phyloP scores from a whole-genome alignment of 805 yeast species.

The Wickerhamomyces kurtzmanii region DNA sequence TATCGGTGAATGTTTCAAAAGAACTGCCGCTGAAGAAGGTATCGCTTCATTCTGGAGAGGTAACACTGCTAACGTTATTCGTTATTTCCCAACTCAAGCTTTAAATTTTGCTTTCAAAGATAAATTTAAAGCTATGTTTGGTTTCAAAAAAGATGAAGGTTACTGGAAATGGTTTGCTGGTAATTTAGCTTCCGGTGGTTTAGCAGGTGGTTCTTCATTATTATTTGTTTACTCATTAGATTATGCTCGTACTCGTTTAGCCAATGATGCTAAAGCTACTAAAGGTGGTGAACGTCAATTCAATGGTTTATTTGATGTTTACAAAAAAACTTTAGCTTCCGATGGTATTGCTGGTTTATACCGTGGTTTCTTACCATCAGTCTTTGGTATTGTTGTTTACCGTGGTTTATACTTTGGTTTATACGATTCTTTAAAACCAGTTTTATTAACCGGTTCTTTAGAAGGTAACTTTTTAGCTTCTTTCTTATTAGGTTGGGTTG shows the following conservation, averaged over 20 bases:
- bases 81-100: conserved; percentile 99
- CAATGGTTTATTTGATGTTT: conserved; percentile 95
- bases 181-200: conserved; percentile 98
- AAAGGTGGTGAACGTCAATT: conserved; percentile 83
- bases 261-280: conserved; percentile 92
- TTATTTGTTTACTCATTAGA: conserved; percentile 93
- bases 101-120: conserved; percentile 98
- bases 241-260: conserved; percentile 98
- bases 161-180: conserved; percentile 94
- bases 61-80: conserved; percentile 97
- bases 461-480: conserved; percentile 94
- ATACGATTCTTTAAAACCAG: conserved; percentile 94
- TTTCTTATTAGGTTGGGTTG: conserved; percentile 95
- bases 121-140: conserved; percentile 89
- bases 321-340: conserved; percentile 89
- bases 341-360: conserved; percentile 98
- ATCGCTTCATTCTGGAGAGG: conserved; percentile 95
- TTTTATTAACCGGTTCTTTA: conserved; percentile 85
- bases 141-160: conserved; percentile 93
- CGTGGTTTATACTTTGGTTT: conserved; percentile 99
- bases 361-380: conserved; percentile 99
- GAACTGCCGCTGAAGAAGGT: conserved; percentile 95
- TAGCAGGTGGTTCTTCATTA: conserved; percentile 94
- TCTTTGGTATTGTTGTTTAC: conserved; percentile 95
- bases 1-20: conserved; percentile 86